Evolutionary conservation across 352 stramenopile species (phyloP), one percentile per base, ranked within the genome.

Genomic region (Halophytophthora batemanensis): DNA sequence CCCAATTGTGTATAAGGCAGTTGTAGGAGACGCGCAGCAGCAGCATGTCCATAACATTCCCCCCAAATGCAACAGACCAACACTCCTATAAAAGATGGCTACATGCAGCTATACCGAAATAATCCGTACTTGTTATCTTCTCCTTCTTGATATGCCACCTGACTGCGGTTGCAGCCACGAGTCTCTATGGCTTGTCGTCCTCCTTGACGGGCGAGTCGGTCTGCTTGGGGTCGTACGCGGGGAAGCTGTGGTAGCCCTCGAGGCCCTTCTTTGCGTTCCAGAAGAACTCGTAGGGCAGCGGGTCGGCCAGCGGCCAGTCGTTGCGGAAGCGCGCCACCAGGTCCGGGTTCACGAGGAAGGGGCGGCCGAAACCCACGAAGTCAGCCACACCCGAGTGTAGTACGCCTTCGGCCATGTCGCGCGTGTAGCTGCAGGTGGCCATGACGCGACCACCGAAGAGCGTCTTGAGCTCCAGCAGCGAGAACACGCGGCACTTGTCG

Each of bases 261-360:
- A 43, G 37, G 5, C 37, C 37, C 37, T 43, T 43, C 37, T 43
- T 43, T 2, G 37, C 37, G 37, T 43, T 22, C 37, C 37, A 43
- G 37, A 43, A 43, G 37, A 43, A 22, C 15, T 43, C 37, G 37
- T 43, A 43, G 10, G 37, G n/a, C n/a, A 43, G 37, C 37, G 37
- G 37, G 3, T 3, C n/a, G 15, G n/a, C 19, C n/a, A 40, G 12
- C 13, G n/a, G 13, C 56, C 50, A 60, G 45, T 60, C 56, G 28
- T 65, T 61, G 40, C 28, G 58, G 41, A 61, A 65, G 44, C 59
- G 64, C 33, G 50, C 61, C 3, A 61, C 52, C 22, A 81, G 49
- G 39, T 82, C 71, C 36, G 66, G 66, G 45, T 71, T 75, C 42
- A 60, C 50, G 12, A 75, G 49, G 51, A 61, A 75, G 18, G 45